Evolutionary conservation across 345 rosid species (phyloP).

Genomic region (Salix dunnii): DNA sequence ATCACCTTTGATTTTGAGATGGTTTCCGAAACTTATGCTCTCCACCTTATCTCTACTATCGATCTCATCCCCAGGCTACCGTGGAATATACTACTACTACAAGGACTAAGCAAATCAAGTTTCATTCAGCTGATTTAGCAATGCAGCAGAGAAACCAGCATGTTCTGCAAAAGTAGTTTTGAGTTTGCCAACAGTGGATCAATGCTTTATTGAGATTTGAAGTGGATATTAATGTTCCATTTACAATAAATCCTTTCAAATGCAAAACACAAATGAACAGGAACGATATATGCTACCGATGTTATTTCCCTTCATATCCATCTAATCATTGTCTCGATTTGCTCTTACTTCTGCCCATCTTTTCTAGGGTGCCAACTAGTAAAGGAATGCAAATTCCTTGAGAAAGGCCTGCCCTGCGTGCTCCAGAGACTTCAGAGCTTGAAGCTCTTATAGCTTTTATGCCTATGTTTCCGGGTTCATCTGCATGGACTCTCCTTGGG

Average conservation of each 20-base stretch:
- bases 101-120: background rate
- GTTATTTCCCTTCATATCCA: background rate
- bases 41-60: background rate
- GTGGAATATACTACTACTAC: background rate
- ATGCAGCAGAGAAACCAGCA: background rate
- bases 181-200: background rate
- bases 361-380: conserved; percentile 28
- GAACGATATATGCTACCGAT: background rate
- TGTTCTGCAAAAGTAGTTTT: background rate
- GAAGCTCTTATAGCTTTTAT: background rate
- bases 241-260: background rate
- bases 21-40: background rate
- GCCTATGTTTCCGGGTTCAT: conserved; percentile 13
- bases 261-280: background rate
- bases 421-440: conserved; percentile 10
- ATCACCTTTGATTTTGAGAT: too few species aligned
- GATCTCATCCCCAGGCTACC: background rate
- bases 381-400: conserved; percentile 52
- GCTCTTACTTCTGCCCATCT: conserved; percentile 41
- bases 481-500: conserved; percentile 16
- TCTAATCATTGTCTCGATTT: background rate
- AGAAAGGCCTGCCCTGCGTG: conserved; percentile 17
- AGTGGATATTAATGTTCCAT: background rate
- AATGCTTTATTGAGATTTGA: background rate
- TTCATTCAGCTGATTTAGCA: background rate